phyloP scores from a whole-genome alignment of 305 asterid species.

The Galium porrigens region DNA sequence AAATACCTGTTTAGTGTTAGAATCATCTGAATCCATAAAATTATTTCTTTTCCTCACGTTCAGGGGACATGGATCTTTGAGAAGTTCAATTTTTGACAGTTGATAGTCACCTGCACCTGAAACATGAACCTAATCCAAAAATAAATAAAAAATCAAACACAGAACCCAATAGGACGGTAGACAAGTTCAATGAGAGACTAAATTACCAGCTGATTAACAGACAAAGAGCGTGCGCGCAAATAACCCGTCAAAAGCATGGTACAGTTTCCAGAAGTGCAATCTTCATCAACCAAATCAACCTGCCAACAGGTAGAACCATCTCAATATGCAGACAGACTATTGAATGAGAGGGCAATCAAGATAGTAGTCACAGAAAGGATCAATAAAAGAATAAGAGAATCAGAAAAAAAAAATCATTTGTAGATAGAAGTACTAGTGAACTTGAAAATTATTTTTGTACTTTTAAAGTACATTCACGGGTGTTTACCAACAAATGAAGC shows the following conservation, averaged over 20 bases:
- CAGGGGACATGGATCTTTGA: slow-evolving; percentile 70
- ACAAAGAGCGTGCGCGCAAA: slow-evolving; percentile 54
- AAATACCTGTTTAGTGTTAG: slow-evolving; percentile 36
- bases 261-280: slow-evolving; percentile 35
- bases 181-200: slow-evolving; percentile 20
- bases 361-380: background rate
- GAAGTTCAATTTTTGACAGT: slow-evolving; percentile 62
- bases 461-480: background rate
- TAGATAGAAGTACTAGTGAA: background rate
- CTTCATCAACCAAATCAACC: slow-evolving; percentile 49
- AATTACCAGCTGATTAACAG: slow-evolving; percentile 80
- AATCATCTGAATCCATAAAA: slow-evolving; percentile 54
- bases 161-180: slow-evolving; percentile 13
- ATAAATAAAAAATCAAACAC: slow-evolving; percentile 13
- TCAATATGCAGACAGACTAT: background rate
- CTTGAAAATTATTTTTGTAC: background rate
- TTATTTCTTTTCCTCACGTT: slow-evolving; percentile 49
- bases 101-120: slow-evolving; percentile 95
- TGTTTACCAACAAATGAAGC: background rate
- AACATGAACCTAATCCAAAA: slow-evolving; percentile 69
- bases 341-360: background rate
- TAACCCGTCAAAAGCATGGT: slow-evolving; percentile 75
- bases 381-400: too few relatives aligned
- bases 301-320: slow-evolving; percentile 16
- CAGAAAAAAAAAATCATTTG: too few relatives aligned